Conservation (phyloP, 345 rosid genomes). For the Aurinia saxatilis region DNA sequence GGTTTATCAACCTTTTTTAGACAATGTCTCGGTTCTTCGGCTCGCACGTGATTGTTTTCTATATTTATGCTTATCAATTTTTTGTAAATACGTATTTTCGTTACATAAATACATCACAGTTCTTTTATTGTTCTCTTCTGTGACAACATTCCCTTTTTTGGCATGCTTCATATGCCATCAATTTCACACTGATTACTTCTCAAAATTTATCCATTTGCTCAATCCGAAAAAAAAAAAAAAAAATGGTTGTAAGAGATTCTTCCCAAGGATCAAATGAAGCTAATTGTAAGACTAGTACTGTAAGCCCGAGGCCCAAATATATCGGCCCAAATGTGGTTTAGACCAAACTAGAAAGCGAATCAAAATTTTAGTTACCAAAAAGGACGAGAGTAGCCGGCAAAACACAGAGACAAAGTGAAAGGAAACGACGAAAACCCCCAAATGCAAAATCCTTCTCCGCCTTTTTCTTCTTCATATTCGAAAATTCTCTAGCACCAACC, state of each 20-base stretch:
- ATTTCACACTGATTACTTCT: too few relatives aligned
- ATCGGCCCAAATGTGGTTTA: rapidly evolving
- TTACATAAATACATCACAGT: background rate
- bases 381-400: constrained; percentile 1
- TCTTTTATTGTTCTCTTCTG: background rate
- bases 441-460: background rate
- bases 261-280: too few relatives aligned
- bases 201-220: too few relatives aligned
- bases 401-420: constrained; percentile 1
- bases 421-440: background rate
- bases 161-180: too few relatives aligned
- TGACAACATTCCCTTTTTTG: background rate
- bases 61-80: background rate
- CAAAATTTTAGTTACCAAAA: background rate
- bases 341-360: background rate
- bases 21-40: constrained; percentile 15
- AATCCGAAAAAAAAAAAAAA: too few relatives aligned
- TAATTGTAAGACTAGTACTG: too few relatives aligned
- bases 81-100: background rate
- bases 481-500: background rate
- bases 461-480: constrained; percentile 9
- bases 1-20: constrained; percentile 17
- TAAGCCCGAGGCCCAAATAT: background rate
- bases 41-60: background rate
- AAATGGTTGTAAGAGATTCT: too few relatives aligned